These are phyloP conservation scores for Sugiyamaella novakii DNA, from an alignment of 1,139 yeast genomes.

Conservation along the genomic window DNA sequence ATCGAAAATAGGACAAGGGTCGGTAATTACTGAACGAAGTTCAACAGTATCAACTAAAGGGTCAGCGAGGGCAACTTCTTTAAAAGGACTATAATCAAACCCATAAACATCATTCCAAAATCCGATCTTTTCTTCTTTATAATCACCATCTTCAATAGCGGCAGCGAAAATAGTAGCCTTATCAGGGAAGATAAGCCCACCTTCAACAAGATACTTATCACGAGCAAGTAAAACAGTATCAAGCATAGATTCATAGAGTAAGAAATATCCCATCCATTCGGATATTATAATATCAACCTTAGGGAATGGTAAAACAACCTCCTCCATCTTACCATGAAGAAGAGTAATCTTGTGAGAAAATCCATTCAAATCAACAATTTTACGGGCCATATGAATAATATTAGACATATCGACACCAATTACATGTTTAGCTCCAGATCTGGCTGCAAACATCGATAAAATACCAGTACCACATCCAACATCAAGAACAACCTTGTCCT, in stretches of 20 bases:
- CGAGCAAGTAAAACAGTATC: conserved; percentile 95
- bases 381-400: conserved; percentile 90
- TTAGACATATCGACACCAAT: conserved; percentile 97
- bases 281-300: conserved; percentile 92
- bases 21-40: conserved; percentile 71
- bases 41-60: conserved; percentile 95
- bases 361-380: conserved; percentile 83
- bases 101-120: conserved; percentile 98
- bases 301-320: conserved; percentile 72
- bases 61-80: conserved; percentile 80
- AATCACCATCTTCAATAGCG: conserved; percentile 92
- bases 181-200: conserved; percentile 94
- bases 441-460: conserved; percentile 96
- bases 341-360: conserved; percentile 84
- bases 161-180: conserved; percentile 89
- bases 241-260: conserved; percentile 95
- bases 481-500: conserved; percentile 93
- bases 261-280: conserved; percentile 99
- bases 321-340: conserved; percentile 93
- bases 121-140: conserved; percentile 88
- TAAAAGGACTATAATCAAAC: conserved; percentile 80
- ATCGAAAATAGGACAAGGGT: conserved; percentile 68
- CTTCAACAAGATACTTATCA: conserved; percentile 82
- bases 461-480: conserved; percentile 99
- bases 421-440: conserved; percentile 96